Percentiles rank a stretch among this genome's conserved stretches.
These are phyloP conservation scores for Hygrophorus russula DNA, from an alignment of 768 basidiomycete species.

Conservation along the genomic window DNA sequence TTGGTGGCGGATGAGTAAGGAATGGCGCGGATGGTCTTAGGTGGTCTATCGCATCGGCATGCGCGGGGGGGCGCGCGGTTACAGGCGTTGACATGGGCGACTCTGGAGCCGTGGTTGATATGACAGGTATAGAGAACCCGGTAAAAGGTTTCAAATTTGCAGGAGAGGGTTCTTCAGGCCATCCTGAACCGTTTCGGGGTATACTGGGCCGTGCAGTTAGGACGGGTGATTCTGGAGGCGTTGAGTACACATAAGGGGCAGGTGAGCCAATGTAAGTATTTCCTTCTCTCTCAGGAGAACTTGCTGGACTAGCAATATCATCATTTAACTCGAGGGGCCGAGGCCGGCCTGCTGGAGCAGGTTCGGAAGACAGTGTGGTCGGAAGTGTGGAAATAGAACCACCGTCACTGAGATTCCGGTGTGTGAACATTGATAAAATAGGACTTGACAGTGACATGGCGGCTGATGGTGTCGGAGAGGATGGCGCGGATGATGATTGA, in stretches of 20 bases:
- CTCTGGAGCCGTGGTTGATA: constrained; percentile 40
- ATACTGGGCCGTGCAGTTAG: not conserved
- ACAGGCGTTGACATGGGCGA: constrained; percentile 17
- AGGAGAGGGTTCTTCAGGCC: too few relatives aligned
- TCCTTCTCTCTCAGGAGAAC: not conserved
- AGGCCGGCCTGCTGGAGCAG: constrained; percentile 6
- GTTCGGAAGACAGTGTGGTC: constrained; percentile 12
- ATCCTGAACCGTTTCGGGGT: too few relatives aligned
- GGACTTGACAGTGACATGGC: constrained; percentile 32
- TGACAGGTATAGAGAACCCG: constrained; percentile 39
- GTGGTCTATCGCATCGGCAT: constrained; percentile 10
- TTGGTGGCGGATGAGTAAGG: constrained; percentile 12
- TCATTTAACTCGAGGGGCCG: constrained; percentile 7
- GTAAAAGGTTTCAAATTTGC: constrained; percentile 18
- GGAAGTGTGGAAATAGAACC: constrained; percentile 32
- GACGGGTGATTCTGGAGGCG: not conserved
- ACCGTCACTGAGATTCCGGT: constrained; percentile 15
- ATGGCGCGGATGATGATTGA: constrained; percentile 8
- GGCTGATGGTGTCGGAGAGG: constrained; percentile 15
- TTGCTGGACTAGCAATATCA: not conserved
- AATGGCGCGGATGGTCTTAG: constrained; percentile 7
- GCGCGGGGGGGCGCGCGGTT: constrained; percentile 11
- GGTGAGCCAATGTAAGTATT: not conserved
- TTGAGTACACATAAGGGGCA: not conserved
- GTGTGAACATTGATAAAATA: constrained; percentile 22